These are phyloP conservation scores for Barnettozyma botsteinii DNA, from an alignment of 805 yeast species.

Conservation along the genomic window DNA sequence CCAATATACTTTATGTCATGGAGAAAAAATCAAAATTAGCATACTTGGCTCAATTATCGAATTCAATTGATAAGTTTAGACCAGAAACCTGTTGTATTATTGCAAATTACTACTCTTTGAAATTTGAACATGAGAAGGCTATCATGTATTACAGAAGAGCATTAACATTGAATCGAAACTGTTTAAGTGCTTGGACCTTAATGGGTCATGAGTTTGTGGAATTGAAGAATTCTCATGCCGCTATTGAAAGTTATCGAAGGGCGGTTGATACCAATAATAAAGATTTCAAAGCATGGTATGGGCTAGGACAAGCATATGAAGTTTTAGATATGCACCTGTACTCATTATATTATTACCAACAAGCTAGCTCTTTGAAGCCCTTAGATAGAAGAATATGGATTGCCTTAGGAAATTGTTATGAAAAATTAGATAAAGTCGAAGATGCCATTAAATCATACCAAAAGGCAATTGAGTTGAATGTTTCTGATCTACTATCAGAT, in stretches of 20 bases:
- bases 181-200: slow-evolving; percentile 91
- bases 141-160: slow-evolving; percentile 91
- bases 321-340: slow-evolving; percentile 92
- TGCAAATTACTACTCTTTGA: slow-evolving; percentile 88
- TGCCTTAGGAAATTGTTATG: slow-evolving; percentile 86
- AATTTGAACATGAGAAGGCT: slow-evolving; percentile 92
- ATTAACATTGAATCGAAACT: slow-evolving; percentile 67
- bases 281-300: slow-evolving; percentile 97
- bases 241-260: slow-evolving; percentile 88
- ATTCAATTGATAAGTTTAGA: slow-evolving; percentile 75
- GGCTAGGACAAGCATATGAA: slow-evolving; percentile 96
- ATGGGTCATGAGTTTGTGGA: slow-evolving; percentile 99
- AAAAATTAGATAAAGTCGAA: slow-evolving; percentile 59
- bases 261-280: slow-evolving; percentile 87
- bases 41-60: slow-evolving; percentile 78
- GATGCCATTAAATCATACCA: slow-evolving; percentile 80
- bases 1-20: slow-evolving; percentile 93
- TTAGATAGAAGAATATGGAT: slow-evolving; percentile 94
- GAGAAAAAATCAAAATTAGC: slow-evolving; percentile 82
- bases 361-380: slow-evolving; percentile 84
- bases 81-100: slow-evolving; percentile 94
- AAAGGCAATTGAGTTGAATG: slow-evolving; percentile 56
- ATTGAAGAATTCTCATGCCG: slow-evolving; percentile 93
- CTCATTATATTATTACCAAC: slow-evolving; percentile 86
- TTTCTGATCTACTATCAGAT: slow-evolving; percentile 38